Evolutionary conservation across 108 stramenopile species (phyloP).

Genomic region (Cyclotella cryptica): DNA sequence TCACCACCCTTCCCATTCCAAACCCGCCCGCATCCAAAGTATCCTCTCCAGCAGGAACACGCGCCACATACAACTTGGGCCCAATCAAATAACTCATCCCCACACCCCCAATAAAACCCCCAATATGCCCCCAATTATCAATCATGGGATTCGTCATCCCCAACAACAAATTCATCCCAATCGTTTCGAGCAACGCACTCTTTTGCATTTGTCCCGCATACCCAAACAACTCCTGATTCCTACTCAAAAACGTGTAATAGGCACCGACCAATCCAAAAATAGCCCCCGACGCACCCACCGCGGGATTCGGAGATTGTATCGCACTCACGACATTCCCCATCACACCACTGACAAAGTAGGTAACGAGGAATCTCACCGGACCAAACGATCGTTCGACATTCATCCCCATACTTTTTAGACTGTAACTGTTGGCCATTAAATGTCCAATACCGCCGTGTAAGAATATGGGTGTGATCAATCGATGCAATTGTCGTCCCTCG

Average conservation of each 20-base stretch:
- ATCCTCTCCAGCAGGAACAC: conserved; percentile 71
- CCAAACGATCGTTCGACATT: conserved; percentile 75
- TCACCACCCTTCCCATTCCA: conserved; percentile 18
- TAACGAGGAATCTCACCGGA: conserved; percentile 60
- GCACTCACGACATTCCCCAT: conserved; percentile 78
- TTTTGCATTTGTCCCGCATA: conserved; percentile 38
- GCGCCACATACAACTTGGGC: conserved; percentile 68
- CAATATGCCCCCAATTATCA: conserved; percentile 88
- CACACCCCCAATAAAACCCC: conserved; percentile 72
- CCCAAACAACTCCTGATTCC: conserved; percentile 72
- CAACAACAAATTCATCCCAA: conserved; percentile 53
- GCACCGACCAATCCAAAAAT: conserved; percentile 86
- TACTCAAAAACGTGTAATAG: conserved; percentile 71
- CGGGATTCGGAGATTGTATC: conserved; percentile 71
- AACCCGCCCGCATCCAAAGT: conserved; percentile 4
- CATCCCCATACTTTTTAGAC: conserved; percentile 65
- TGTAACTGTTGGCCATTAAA: conserved; percentile 75
- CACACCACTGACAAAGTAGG: conserved; percentile 73
- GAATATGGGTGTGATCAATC: conserved; percentile 80
- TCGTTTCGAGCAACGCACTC: conserved; percentile 41
- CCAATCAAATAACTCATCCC: conserved; percentile 83
- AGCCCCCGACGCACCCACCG: conserved; percentile 83
- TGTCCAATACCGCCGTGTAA: conserved; percentile 78
- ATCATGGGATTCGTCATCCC: conserved; percentile 58
- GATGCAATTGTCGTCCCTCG: conserved; percentile 71